Evolutionary conservation across 2,329 filamentous ascomycete species (phyloP).

Genomic region (Claviceps sp.): DNA sequence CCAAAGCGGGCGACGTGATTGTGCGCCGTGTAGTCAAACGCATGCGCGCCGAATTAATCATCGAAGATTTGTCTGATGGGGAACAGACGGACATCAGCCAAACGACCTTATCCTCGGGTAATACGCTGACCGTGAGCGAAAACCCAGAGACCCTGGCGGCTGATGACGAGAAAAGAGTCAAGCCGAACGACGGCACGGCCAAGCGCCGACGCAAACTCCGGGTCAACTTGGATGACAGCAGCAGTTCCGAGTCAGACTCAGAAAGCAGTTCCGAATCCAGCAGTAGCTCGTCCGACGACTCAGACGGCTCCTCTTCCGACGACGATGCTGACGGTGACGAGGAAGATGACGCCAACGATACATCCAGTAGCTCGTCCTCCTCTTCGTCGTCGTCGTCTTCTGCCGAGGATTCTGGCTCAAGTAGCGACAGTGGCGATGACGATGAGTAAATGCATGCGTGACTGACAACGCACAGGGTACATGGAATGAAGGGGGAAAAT

Average conservation of each 20-base stretch:
- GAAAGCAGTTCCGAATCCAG: constrained; percentile 18
- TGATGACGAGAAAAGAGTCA: constrained; percentile 25
- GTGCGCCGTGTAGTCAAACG: constrained; percentile 45
- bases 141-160: constrained; percentile 11
- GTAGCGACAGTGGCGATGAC: constrained; percentile 7
- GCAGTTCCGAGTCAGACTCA: constrained; percentile 21
- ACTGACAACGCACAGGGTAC: background rate
- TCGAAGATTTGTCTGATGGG: constrained; percentile 39
- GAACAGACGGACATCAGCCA: constrained; percentile 25
- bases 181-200: constrained; percentile 32
- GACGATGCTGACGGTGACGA: constrained; percentile 10
- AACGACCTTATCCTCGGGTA: constrained; percentile 16
- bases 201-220: constrained; percentile 41
- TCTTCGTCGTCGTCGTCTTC: constrained; percentile 26
- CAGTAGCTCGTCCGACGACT: constrained; percentile 23
- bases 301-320: constrained; percentile 15
- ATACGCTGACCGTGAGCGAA: constrained; percentile 16
- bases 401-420: constrained; percentile 21
- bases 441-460: constrained; percentile 1
- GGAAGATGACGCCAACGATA: constrained; percentile 14
- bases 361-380: constrained; percentile 30
- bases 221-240: constrained; percentile 30
- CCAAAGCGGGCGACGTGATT: constrained; percentile 36
- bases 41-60: constrained; percentile 46
- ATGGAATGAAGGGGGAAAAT: background rate